phyloP scores from a whole-genome alignment of 2,329 filamentous ascomycete genomes.

The Ophiostoma himal-ulmi region DNA sequence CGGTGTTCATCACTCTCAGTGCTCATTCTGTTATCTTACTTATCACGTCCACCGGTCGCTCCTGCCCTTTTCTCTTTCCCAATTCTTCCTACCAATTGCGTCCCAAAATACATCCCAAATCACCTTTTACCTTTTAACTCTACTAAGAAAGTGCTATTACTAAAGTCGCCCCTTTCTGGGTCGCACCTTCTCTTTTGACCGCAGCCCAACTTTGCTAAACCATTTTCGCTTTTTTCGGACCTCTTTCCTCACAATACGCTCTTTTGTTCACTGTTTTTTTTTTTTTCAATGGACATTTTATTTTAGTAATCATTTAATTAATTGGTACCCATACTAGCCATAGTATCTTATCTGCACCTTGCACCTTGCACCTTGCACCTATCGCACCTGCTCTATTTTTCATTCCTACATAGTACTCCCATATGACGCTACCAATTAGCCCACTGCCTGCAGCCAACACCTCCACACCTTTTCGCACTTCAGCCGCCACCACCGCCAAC shows the following conservation, averaged over 20 bases:
- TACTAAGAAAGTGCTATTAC: background rate
- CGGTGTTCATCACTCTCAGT: background rate
- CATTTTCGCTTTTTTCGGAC: background rate
- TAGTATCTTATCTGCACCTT: background rate
- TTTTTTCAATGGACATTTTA: background rate
- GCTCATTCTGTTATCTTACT: background rate
- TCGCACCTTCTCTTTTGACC: background rate
- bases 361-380: constrained; percentile 7
- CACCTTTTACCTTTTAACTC: too few relatives aligned
- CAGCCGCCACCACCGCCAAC: background rate
- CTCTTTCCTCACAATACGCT: background rate
- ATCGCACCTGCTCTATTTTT: background rate
- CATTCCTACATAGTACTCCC: background rate
- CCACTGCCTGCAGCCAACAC: background rate
- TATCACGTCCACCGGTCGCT: background rate
- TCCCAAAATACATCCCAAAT: too few relatives aligned
- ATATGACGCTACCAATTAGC: background rate
- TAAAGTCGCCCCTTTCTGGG: background rate
- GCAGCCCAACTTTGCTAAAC: background rate
- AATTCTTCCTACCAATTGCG: too few relatives aligned
- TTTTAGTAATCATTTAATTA: background rate
- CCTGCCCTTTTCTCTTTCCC: background rate
- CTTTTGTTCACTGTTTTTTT: background rate
- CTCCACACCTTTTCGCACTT: background rate
- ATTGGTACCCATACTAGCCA: constrained; percentile 1